Base-by-base conservation (phyloP, 257 asterid species). In the Orobanche coerulescens region DNA sequence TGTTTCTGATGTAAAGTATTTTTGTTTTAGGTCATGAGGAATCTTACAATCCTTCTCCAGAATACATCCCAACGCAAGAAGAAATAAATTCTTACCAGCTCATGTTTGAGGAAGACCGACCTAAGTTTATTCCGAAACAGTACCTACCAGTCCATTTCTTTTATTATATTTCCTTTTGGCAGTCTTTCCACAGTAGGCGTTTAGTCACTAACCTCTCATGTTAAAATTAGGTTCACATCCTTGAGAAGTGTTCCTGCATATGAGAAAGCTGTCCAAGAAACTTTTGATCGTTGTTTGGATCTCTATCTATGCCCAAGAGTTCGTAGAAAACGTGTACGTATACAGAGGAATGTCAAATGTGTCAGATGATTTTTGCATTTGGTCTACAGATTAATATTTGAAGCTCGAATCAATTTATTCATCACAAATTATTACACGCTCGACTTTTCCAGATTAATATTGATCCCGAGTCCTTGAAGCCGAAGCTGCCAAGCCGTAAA, bases 81-180 rank as follows among this genome's bases (percentile, higher is more conserved):
- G 98, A 93, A 76, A 73, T 89, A 19, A 80, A 86, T 74, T 73
- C 95, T 46, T 82, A 86, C 81, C 86, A 88, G 81, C 95, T 86
- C 61, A 78, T 88, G 94, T 84, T 72, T 77, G 97, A 88, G 82
- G 98, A 93, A 77, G 98, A 89, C 74, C 86, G 92, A 3, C 98
- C 95, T 42, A 86, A 86, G 70, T 84, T 78, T 65, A 93, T 93
- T 49, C 98, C 98, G 1, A 86, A 84, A 68, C 76, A 78, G 98
- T 93, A 77, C 42, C 31, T 66, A 19, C 20, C 56, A 20, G 26
- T 71, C 58, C 54, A 23, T 55, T 67, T 52, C 10, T 43, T 26
- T 58, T 30, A 20, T 62, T 23, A 22, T 62, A 44, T 61, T 55
- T 66, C 31, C 52, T 37, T 62, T 25, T 44, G 1, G 15, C 5